phyloP scores from a whole-genome alignment of 2,329 filamentous ascomycete species.

The Dactylonectria estremocensis region DNA sequence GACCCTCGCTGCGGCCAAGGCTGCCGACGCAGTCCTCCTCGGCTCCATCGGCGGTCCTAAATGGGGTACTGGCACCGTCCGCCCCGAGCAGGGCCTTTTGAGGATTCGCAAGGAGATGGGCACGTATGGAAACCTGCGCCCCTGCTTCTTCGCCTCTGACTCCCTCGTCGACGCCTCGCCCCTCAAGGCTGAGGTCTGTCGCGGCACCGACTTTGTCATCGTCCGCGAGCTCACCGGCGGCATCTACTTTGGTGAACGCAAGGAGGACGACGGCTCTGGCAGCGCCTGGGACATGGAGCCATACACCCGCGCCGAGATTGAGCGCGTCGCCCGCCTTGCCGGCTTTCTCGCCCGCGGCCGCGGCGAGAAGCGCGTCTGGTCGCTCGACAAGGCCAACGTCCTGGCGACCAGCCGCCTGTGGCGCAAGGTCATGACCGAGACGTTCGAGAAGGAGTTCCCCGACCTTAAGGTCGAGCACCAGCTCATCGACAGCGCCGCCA shows the following conservation, averaged over 20 bases:
- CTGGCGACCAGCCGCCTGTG: slow-evolving; percentile 91
- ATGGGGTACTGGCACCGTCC: slow-evolving; percentile 92
- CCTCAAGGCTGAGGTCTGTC: slow-evolving; percentile 87
- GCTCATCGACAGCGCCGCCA: slow-evolving; percentile 95
- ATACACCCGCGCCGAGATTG: slow-evolving; percentile 88
- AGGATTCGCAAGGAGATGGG: slow-evolving; percentile 92
- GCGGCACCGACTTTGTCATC: slow-evolving; percentile 91
- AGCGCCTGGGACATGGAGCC: slow-evolving; percentile 88
- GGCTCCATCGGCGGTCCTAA: slow-evolving; percentile 96
- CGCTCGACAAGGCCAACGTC: slow-evolving; percentile 96
- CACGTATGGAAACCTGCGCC: slow-evolving; percentile 95
- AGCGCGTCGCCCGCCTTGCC: slow-evolving; percentile 87
- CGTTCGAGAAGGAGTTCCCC: slow-evolving; percentile 91
- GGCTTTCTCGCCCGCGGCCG: slow-evolving; percentile 85
- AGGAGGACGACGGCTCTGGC: slow-evolving; percentile 78
- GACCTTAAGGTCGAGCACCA: slow-evolving; percentile 88
- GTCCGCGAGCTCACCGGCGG: slow-evolving; percentile 93
- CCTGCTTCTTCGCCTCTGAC: slow-evolving; percentile 95
- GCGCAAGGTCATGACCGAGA: slow-evolving; percentile 88
- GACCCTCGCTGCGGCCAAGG: slow-evolving; percentile 86
- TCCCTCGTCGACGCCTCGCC: slow-evolving; percentile 88
- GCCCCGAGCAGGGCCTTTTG: slow-evolving; percentile 93
- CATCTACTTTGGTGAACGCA: slow-evolving; percentile 94
- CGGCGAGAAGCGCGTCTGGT: slow-evolving; percentile 80
- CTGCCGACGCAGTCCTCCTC: slow-evolving; percentile 90